Base-by-base conservation (phyloP, 2,329 filamentous ascomycete genomes). In the Clonostachys sp. region DNA sequence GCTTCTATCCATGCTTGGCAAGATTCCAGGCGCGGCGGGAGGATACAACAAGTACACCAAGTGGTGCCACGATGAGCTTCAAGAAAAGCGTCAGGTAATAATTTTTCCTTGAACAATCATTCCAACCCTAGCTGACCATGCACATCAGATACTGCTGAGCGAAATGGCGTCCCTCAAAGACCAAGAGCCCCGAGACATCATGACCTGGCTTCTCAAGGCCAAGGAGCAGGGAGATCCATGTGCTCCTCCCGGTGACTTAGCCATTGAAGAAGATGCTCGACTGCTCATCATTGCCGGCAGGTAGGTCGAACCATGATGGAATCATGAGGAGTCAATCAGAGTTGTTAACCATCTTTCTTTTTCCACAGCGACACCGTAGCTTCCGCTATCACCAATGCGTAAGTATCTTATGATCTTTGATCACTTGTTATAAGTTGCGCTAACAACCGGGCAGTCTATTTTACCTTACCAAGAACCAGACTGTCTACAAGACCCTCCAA, bases 251-350 rank as follows among this genome's bases (percentile, higher is more conserved):
- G 41, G 45, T 12, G 24, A 43, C 12, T 14, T 16, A n/a, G 45
- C 45, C 18, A 12, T 47, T 12, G 40, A 43, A 34, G 45, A 47
- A 34, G 45, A 47, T 36, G n/a, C 47, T n/a, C 47, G 44, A 5
- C 43, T 48, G 4, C 43, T 48, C 14, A 45, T 48, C 30, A 48
- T 45, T 36, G 44, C 47, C 38, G 47, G 47, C 34, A 48, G 46
- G 42, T 44, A 34, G 9, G 41, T 24, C 24, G 9, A 30, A 4
- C 24, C 24, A 30, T 30, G 3, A 2, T 30, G 10, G 8, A 8
- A 12, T 8, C n/a, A 8, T 16, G 20, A n/a, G 4, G 14, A 3
- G 35, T n/a, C 12, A 44, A 33, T n/a, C 24, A 30, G 24, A 10
- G 17, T 10, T 17, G 12, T 9, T 39, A 39, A 9, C 34, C 4